These are phyloP conservation scores for Podospora tetraspora DNA, from an alignment of 495 filamentous ascomycete species.

Conservation along the genomic window DNA sequence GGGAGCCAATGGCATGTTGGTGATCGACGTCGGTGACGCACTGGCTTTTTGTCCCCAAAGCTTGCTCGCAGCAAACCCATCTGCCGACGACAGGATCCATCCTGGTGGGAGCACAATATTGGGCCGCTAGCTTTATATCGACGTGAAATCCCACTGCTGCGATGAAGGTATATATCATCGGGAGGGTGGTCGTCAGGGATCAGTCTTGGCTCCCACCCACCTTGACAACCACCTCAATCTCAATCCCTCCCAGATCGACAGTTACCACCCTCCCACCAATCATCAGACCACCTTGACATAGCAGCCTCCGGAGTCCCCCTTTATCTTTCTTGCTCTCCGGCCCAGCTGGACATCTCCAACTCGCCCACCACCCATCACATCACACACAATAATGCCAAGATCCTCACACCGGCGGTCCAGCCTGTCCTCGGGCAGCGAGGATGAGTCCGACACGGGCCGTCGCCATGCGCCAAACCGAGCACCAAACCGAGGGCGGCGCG, in stretches of 20 bases:
- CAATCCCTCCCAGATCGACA: background rate
- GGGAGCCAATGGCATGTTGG: slow-evolving; percentile 1
- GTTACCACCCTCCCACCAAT: background rate
- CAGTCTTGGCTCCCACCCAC: background rate
- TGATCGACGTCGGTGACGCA: slow-evolving; percentile 14
- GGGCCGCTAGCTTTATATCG: background rate
- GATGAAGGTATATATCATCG: background rate
- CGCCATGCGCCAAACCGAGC: background rate
- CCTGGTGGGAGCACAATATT: background rate
- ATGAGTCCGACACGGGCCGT: background rate
- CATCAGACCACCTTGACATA: background rate
- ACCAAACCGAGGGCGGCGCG: background rate
- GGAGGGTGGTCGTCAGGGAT: background rate
- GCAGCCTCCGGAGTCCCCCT: background rate
- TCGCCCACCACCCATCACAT: background rate
- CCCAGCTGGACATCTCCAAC: background rate
- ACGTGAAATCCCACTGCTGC: background rate
- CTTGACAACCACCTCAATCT: background rate
- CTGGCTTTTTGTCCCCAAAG: slow-evolving; percentile 3
- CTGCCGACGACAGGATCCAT: background rate
- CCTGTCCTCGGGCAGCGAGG: background rate
- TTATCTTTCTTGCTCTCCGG: background rate
- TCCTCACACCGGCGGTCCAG: background rate
- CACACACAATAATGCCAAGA: background rate
- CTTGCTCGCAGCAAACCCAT: slow-evolving; percentile 7